These are phyloP conservation scores for Termitomyces sp. DNA, from an alignment of 768 basidiomycete species.

Conservation along the genomic window DNA sequence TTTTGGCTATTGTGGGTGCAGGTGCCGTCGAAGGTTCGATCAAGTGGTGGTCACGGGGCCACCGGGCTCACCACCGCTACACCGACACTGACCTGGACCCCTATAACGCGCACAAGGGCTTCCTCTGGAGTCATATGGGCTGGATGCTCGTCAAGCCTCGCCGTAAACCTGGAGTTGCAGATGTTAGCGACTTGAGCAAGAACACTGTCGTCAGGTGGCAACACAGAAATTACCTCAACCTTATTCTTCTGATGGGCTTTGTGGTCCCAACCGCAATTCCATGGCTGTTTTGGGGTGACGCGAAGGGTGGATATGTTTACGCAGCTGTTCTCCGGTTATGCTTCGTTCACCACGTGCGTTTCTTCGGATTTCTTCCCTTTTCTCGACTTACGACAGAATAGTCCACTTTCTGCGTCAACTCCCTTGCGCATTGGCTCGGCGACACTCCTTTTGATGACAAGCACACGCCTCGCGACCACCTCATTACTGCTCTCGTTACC, in stretches of 20 bases:
- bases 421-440: slow-evolving; percentile 94
- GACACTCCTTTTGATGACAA: slow-evolving; percentile 93
- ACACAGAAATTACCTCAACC: slow-evolving; percentile 68
- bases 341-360: slow-evolving; percentile 84
- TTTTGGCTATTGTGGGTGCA: slow-evolving; percentile 78
- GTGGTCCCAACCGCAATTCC: slow-evolving; percentile 72
- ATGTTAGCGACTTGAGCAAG: slow-evolving; percentile 80
- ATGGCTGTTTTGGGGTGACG: slow-evolving; percentile 83
- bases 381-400: slow-evolving; percentile 20
- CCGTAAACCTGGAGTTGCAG: slow-evolving; percentile 84
- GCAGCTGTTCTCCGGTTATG: slow-evolving; percentile 72
- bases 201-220: slow-evolving; percentile 84
- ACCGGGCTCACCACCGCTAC: slow-evolving; percentile 96
- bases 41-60: slow-evolving; percentile 98
- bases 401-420: slow-evolving; percentile 97
- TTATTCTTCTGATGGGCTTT: slow-evolving; percentile 70
- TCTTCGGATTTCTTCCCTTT: neutral
- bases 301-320: slow-evolving; percentile 79
- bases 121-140: slow-evolving; percentile 82
- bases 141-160: slow-evolving; percentile 95
- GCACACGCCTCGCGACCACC: slow-evolving; percentile 86
- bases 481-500: slow-evolving; percentile 84
- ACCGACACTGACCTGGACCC: slow-evolving; percentile 97
- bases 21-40: slow-evolving; percentile 97
- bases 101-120: slow-evolving; percentile 88